phyloP scores from a whole-genome alignment of 2,329 filamentous ascomycete genomes.

The Lasiodiplodia gonubiensis region DNA sequence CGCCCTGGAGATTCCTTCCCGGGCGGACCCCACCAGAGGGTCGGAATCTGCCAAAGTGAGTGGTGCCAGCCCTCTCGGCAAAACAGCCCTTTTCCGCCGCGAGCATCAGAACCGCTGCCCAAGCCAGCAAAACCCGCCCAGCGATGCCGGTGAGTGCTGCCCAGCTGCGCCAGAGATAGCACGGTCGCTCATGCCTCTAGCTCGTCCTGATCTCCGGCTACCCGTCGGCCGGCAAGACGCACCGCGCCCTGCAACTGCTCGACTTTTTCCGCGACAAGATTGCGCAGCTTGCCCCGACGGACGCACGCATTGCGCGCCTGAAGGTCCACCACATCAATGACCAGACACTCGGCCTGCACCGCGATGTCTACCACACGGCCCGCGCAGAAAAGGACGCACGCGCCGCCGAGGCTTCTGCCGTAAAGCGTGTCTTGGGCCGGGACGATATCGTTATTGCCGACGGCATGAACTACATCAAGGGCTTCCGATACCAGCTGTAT shows the following conservation, averaged over 20 bases:
- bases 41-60: constrained; percentile 12
- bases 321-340: constrained; percentile 78
- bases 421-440: constrained; percentile 74
- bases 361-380: constrained; percentile 75
- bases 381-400: constrained; percentile 83
- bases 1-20: constrained; percentile 7
- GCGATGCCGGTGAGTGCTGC: constrained; percentile 31
- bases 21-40: constrained; percentile 2
- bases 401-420: constrained; percentile 75
- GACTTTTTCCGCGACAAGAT: constrained; percentile 67
- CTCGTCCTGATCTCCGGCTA: constrained; percentile 67
- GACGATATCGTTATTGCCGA: constrained; percentile 81
- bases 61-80: constrained; percentile 8
- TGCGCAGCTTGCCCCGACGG: constrained; percentile 50
- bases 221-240: constrained; percentile 67
- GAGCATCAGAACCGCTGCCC: neutral
- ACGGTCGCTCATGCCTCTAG: constrained; percentile 42
- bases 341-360: constrained; percentile 70
- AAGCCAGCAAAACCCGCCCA: constrained; percentile 9
- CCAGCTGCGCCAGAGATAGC: neutral
- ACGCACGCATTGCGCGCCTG: constrained; percentile 58
- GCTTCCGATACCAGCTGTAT: constrained; percentile 84
- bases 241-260: constrained; percentile 68
- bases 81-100: constrained; percentile 15
- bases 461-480: constrained; percentile 86